Percentiles rank a stretch among this genome's conserved stretches.
These are phyloP conservation scores for Aspergillus pseudonomiae DNA, from an alignment of 2,329 filamentous ascomycete species.

Conservation along the genomic window DNA sequence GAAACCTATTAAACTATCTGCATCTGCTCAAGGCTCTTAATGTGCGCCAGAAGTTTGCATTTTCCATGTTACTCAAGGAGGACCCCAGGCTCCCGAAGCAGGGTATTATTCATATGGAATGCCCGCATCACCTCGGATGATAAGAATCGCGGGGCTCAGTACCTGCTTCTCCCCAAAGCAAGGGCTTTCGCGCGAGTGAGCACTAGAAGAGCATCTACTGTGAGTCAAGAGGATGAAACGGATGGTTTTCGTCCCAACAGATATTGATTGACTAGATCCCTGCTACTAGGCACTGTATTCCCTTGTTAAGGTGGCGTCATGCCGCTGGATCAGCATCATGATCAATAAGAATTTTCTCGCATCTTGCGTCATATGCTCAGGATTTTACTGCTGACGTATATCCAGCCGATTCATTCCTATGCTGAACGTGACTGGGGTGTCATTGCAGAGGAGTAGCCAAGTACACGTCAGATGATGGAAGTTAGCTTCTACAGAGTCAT, in stretches of 20 bases:
- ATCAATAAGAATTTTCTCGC: not conserved
- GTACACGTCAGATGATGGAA: not conserved
- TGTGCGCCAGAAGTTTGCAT: not conserved
- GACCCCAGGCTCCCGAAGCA: not conserved
- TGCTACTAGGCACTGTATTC: not conserved
- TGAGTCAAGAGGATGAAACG: not conserved
- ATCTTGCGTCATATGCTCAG: not conserved
- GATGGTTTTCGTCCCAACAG: not conserved
- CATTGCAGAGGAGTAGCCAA: not conserved
- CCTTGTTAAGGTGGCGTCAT: not conserved
- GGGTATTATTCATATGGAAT: not conserved
- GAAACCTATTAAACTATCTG: not conserved
- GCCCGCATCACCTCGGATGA: not conserved
- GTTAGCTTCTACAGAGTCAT: not conserved
- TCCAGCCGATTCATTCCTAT: not conserved
- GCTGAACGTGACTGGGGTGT: not conserved
- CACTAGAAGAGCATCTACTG: not conserved
- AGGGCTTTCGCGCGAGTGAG: not conserved
- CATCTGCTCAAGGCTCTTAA: not conserved
- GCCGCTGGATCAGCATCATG: not conserved
- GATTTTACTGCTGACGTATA: not conserved
- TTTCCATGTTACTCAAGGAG: not conserved
- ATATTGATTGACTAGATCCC: not conserved
- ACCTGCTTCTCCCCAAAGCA: not conserved
- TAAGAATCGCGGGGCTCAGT: not conserved